A percentile compares a stretch with the other conserved stretches of the same genome.
phyloP scores from a whole-genome alignment of 1,284 basidiomycete species.

The Papiliotrema laurentii region DNA sequence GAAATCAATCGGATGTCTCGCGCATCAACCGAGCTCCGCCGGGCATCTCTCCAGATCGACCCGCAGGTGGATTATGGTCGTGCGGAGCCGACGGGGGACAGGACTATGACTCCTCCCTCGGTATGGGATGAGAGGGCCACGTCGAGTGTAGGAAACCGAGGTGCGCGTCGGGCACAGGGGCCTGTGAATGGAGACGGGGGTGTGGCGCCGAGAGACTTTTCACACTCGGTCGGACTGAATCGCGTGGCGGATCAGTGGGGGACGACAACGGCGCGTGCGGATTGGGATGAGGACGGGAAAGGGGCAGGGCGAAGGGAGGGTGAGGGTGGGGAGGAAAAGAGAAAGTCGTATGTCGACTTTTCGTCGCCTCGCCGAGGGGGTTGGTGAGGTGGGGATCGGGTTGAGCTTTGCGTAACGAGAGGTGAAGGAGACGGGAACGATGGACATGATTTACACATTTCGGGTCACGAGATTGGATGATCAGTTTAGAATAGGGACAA shows the following conservation, averaged over 20 bases:
- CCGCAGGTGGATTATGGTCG: neutral
- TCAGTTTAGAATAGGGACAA: too few relatives aligned
- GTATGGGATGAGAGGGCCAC: neutral
- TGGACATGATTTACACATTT: neutral
- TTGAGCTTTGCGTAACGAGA: too few relatives aligned
- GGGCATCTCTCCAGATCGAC: neutral
- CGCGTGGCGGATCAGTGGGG: neutral
- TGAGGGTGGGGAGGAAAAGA: neutral
- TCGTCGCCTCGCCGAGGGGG: neutral
- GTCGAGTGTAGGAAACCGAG: too few relatives aligned
- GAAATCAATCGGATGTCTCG: neutral
- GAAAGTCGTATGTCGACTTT: constrained; percentile 2
- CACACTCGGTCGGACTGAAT: too few relatives aligned
- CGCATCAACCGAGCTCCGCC: neutral
- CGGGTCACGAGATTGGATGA: too few relatives aligned
- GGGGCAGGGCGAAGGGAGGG: neutral
- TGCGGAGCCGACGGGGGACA: neutral
- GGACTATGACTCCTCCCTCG: too few relatives aligned
- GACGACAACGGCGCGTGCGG: neutral
- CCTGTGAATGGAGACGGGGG: neutral
- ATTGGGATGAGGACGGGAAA: neutral
- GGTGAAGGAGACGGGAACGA: neutral
- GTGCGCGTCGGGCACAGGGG: neutral
- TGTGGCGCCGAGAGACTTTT: too few relatives aligned
- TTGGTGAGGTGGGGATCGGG: neutral